Evolutionary conservation across 2,329 filamentous ascomycete species (phyloP), one percentile per base, ranked within the genome.

Genomic region (Fusarium sp.): DNA sequence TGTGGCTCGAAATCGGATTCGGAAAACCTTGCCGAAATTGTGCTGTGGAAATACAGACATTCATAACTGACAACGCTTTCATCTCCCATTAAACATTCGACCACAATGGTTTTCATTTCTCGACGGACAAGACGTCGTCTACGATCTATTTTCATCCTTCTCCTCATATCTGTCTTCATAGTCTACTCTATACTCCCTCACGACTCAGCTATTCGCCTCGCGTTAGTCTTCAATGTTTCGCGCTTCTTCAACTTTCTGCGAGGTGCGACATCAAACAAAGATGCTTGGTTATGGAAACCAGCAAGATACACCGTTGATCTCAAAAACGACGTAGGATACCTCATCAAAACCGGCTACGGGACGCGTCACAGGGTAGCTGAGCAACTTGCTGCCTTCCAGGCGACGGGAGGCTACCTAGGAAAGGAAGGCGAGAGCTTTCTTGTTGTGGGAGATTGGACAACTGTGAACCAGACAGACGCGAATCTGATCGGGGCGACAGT

Each of bases 281-380:
- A 85, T 59, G 79, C 80, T 30, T 84, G 83, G 80, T 76, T 86
- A 20, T 67, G 75, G 61, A 63, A 57, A 69, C 68, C 77, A 53
- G 79, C 79, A n/a, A 68, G 66, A n/a, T 81, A 82, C 57, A 80
- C 82, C 5, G 76, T 87, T 58, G 80, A 86, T 58, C 75, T 84
- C 37, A 76, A 77, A 54, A 77, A 78, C 40, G 85, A 88, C 57
- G 80, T 87, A 10, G 84, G 82, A 32, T 80, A 85, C 66, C 80
- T 88, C 51, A 77, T 88, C 68, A 88, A 88, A 77, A 87, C 86
- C 7, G 86, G 86, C 30, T 88, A 86, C 72, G 86, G 86, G 56
- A 87, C 86, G 20, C 81, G 82, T 48, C 76, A 82, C 51, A 82
- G 86, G 16, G 78, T 88, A 28, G 76, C 80, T 7, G 80, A 82